Evolutionary conservation across 345 rosid species (phyloP), one percentile per base, ranked within the genome.

Genomic region (Arabis alpina): DNA sequence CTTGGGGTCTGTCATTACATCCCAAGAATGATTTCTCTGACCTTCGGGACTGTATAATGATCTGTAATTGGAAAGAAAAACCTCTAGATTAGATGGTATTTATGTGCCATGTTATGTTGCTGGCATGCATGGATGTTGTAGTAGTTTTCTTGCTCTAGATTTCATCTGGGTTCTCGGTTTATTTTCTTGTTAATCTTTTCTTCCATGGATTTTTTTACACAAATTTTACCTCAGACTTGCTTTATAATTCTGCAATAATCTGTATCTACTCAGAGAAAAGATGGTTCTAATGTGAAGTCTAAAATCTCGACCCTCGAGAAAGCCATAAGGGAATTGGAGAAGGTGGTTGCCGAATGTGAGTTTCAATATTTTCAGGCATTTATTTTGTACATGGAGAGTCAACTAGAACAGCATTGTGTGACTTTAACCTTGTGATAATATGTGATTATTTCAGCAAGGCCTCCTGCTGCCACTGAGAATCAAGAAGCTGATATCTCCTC

Each of bases 251-350:
- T 83, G 79, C 85, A 85, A 93, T 86, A 85, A 74, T 43, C 80
- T 75, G 64, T 83, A 24, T 85, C 81, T 40, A 30, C 69, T 19
- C 87, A 74, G 74, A 89, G 71, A 78, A 85, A 64, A 76, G 91
- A 83, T 72, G 83, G 91, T 72, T 84, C 86, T 50, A 79, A 74
- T 79, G 79, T 72, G 61, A 86, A 81, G 80, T 71, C 90, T 49
- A 93, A 82, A 77, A 68, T 79, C 70, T 82, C 95, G 10, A 61
- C 74, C 70, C 88, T 93, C 40, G 98, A 93, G 72, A 91, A 80
- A 74, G 92, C 97, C 68, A 91, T 93, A 53, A 81, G 88, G 81
- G 98, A 93, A 72, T 75, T 93, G 76, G 97, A 89, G 84, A 93
- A 71, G 84, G 78, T 85, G 84, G 97, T 91, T 75, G 86, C 88